Evolutionary conservation across 2,329 filamentous ascomycete species (phyloP), one percentile per base, ranked within the genome.

Genomic region (Pestalotiopsis fici): DNA sequence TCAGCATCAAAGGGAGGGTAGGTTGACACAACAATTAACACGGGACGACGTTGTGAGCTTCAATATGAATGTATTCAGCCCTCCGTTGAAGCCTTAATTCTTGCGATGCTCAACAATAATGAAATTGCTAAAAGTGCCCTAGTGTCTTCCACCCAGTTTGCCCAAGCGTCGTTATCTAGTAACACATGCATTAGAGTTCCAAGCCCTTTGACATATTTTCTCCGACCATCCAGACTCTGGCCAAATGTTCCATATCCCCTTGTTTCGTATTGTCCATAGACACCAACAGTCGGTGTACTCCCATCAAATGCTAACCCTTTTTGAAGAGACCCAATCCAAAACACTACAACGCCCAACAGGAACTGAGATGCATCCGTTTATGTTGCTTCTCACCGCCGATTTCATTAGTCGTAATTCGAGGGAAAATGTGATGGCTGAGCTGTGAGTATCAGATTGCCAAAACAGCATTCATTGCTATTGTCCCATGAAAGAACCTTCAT

Each of bases 401-500:
- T n/a, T 62, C 9, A 35, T 27, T 21, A 62, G 18, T 47, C 31
- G 35, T 61, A 21, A 61, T 21, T 13, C 4, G 55, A 27, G 55
- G 11, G 5, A 57, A 57, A 18, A n/a, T 6, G 18, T 13, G 21
- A n/a, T 54, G 18, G 47, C n/a, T 18, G 47, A 54, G 18, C 9
- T 23, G 18, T 18, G 21, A 54, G 47, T 54, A 23, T 7, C 31
- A 35, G 31, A 35, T 7, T 7, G 11, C 31, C 55, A 57, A 57
- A 23, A 23, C n/a, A 11, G 13, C 4, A 13, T 21, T 37, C n/a
- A 9, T 9, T 25, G 25, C 28, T 31, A 64, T 23, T 64, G 61
- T 4, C 61, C 61, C 54, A 65, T 37, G 21, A 31, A 65, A 4
- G 62, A 31, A 15, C 63, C 63, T 39, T 65, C 63, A 13, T 73